Evolutionary conservation across 192 early-diverging fungal genomes (phyloP).

Genomic region (Lobosporangium transversale): DNA sequence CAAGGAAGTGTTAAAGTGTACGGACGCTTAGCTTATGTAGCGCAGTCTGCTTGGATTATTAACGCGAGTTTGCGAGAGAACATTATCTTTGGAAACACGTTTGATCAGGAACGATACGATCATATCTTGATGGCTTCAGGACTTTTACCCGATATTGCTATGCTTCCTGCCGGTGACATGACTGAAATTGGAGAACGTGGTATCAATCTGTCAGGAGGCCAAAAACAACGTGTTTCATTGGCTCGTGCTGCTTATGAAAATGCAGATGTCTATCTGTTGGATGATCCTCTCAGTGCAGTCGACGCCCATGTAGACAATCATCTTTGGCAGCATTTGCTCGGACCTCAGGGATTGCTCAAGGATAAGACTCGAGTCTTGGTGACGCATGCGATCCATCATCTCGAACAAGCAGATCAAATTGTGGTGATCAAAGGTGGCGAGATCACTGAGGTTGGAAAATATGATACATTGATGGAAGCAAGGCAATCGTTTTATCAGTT

Average conservation of each 20-base stretch:
- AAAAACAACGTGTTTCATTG: slow-evolving; percentile 75
- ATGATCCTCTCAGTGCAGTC: slow-evolving; percentile 68
- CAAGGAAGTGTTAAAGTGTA: slow-evolving; percentile 71
- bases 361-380: slow-evolving; percentile 86
- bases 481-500: slow-evolving; percentile 68
- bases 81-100: slow-evolving; percentile 86
- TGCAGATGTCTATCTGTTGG: slow-evolving; percentile 68
- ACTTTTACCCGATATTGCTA: slow-evolving; percentile 83
- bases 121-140: slow-evolving; percentile 79
- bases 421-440: slow-evolving; percentile 76
- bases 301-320: slow-evolving; percentile 75
- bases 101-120: slow-evolving; percentile 78
- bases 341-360: slow-evolving; percentile 81
- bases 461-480: slow-evolving; percentile 67
- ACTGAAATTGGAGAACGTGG: slow-evolving; percentile 94
- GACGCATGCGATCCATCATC: slow-evolving; percentile 80
- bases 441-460: slow-evolving; percentile 74
- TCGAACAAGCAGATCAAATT: slow-evolving; percentile 72
- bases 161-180: slow-evolving; percentile 85
- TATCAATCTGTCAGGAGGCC: slow-evolving; percentile 91
- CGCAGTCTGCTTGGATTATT: slow-evolving; percentile 86
- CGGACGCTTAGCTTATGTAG: slow-evolving; percentile 71
- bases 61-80: slow-evolving; percentile 92
- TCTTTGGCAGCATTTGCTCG: slow-evolving; percentile 88
- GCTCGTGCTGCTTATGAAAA: slow-evolving; percentile 86